These are phyloP conservation scores for Malus sieversii DNA, from an alignment of 306 rosid species.

Conservation along the genomic window DNA sequence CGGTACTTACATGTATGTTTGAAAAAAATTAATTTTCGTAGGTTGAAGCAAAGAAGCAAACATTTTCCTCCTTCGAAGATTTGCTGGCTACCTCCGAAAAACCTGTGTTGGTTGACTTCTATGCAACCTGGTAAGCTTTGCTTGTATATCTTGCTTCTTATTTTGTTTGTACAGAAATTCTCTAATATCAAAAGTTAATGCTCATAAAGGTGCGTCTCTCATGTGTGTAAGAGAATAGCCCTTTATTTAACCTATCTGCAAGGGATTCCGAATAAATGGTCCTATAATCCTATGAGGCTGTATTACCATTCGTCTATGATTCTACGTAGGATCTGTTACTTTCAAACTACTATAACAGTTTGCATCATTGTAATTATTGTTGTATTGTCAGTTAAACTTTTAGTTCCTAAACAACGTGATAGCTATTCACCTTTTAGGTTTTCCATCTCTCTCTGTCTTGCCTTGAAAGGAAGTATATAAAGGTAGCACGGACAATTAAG, in stretches of 20 bases:
- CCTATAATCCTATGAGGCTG: not conserved
- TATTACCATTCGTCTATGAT: not conserved
- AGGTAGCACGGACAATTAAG: not conserved
- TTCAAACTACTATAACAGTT: not conserved
- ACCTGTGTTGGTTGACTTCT: constrained; percentile 91
- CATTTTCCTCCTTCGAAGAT: constrained; percentile 76
- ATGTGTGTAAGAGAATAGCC: not conserved
- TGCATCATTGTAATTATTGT: not conserved
- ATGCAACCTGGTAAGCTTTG: constrained; percentile 76
- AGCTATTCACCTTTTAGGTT: not conserved
- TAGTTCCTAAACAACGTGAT: not conserved
- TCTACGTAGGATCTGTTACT: not conserved
- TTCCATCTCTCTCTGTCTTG: not conserved
- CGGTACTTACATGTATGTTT: not conserved
- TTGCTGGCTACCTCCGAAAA: constrained; percentile 63
- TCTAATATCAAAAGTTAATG: not conserved
- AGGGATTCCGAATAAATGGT: not conserved
- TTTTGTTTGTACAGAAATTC: not conserved
- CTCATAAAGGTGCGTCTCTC: not conserved
- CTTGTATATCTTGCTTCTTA: not conserved
- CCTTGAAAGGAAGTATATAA: not conserved
- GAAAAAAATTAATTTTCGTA: constrained; percentile 21
- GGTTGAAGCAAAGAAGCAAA: constrained; percentile 82
- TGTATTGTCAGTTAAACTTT: not conserved
- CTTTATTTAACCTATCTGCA: not conserved